Base-by-base conservation (phyloP, 2,329 filamentous ascomycete genomes). In the Monilinia aucupariae region DNA sequence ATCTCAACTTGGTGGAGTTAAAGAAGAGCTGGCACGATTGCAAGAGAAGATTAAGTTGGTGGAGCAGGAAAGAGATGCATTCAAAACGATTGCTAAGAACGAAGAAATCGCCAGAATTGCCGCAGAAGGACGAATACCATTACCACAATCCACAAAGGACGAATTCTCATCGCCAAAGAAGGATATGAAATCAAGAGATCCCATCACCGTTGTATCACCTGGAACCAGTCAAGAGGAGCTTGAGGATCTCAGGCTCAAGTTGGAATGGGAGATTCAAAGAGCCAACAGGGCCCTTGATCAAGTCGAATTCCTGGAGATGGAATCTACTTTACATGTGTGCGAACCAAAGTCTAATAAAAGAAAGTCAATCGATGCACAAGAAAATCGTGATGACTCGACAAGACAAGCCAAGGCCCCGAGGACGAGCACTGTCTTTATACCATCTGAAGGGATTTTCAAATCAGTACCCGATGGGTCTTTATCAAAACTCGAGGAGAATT, bases 51-150 rank as follows among this genome's bases (percentile, higher is more conserved):
- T 89, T 68, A 85, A 82, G 72, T 76, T 87, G 39, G 79, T 89
- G 20, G 88, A 91, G 72, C 84, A 89, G 71, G 89, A 92, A 75
- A 86, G 88, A 9, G 88, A 91, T 73, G 85, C 87, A 3, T 82
- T 90, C 71, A 90, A 88, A 76, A 86, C 83, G 3, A 85, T 86
- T 58, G 82, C 89, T 39, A 82, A 88, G 75, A 88, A 89, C 69
- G 88, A 91, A 70, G 88, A 91, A 72, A 82, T 91, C 30, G 83
- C 86, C 25, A 82, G 86, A 56, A 87, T 91, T 60, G 88, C 89
- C 3, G 85, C 87, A 27, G 87, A 91, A 72, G 88, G 87, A 22
- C 82, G 80, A 51, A 82, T 91, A 61, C 85, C 88, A 3, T 76
- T 91, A 2, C 73, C 76, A 7, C 78, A 79, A n/a, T 48, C 59